Evolutionary conservation across 768 basidiomycete species (phyloP), one percentile per base, ranked within the genome.

Genomic region (Mycena kentingensis): DNA sequence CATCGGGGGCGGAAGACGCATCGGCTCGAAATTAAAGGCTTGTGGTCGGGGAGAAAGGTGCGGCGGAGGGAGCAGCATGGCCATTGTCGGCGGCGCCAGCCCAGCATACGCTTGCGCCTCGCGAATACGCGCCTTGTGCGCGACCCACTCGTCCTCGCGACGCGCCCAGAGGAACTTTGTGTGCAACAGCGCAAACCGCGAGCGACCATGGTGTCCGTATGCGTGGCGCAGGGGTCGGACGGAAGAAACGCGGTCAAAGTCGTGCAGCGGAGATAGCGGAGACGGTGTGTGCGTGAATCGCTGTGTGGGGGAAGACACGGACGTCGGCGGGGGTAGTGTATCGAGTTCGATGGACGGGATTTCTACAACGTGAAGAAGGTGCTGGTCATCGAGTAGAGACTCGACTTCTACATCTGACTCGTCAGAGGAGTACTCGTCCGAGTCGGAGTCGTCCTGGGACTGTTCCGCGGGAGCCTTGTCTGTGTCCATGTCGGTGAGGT

Each of bases 91-190:
- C 18, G 62, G 52, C n/a, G 54, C 58, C 16, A 74, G 55, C 27
- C 64, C 69, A 18, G 57, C 61, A 34, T 68, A 70, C 34, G 71
- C 68, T n/a, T 58, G 52, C 15, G 55, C 29, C 19, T 63, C 60
- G 18, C 55, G 60, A 37, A 60, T 26, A 34, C 54, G 58, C 12
- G 60, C 57, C 36, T 64, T 62, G 62, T 73, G 73, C 34, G 71
- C 74, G 22, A 69, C 66, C 78, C 78, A 82, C 45, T 77, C 73
- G 42, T 79, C 80, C 51, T 80, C 76, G 18, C 83, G 80, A 5
- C 73, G 63, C 31, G 72, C 69, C 87, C 87, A 88, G 58, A 88
- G 77, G 65, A 70, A 79, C 62, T 85, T 88, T 57, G 80, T 66
- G 60, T 85, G 78, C 13, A 74, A 68, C 29, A 88, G 74, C 2